Conservation (phyloP, 2,329 filamentous ascomycete genomes). For the Chaetomium sp. region DNA sequence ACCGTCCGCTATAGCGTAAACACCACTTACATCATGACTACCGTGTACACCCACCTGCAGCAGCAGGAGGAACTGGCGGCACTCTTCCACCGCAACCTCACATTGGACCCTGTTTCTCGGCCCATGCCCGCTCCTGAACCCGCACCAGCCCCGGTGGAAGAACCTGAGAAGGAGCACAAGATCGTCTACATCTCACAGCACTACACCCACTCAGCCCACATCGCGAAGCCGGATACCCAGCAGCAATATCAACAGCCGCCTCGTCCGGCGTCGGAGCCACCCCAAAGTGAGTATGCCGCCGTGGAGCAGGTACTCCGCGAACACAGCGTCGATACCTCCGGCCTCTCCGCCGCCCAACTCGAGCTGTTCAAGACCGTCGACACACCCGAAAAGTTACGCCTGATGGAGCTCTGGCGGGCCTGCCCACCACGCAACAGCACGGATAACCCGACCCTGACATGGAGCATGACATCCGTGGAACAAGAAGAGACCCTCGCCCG, state of each 20-base stretch:
- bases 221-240: constrained; percentile 39
- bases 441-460: constrained; percentile 48
- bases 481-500: constrained; percentile 54
- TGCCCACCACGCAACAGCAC: constrained; percentile 59
- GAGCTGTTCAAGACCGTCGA: constrained; percentile 73
- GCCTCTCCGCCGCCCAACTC: constrained; percentile 67
- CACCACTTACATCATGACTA: constrained; percentile 32
- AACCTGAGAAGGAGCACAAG: constrained; percentile 28
- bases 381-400: constrained; percentile 61
- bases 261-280: constrained; percentile 46
- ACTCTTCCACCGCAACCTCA: constrained; percentile 72
- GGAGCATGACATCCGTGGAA: constrained; percentile 47
- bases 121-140: constrained; percentile 8
- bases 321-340: constrained; percentile 62
- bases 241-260: constrained; percentile 35
- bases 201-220: constrained; percentile 74
- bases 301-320: constrained; percentile 54
- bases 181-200: constrained; percentile 75
- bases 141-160: constrained; percentile 19
- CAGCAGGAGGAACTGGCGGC: constrained; percentile 75
- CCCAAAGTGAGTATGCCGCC: constrained; percentile 41
- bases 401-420: constrained; percentile 81
- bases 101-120: constrained; percentile 42
- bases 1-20: constrained; percentile 14
- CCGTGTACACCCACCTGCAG: constrained; percentile 46